Conservation (phyloP, 768 basidiomycete genomes). For the Cantharellus cinnabarinus region DNA sequence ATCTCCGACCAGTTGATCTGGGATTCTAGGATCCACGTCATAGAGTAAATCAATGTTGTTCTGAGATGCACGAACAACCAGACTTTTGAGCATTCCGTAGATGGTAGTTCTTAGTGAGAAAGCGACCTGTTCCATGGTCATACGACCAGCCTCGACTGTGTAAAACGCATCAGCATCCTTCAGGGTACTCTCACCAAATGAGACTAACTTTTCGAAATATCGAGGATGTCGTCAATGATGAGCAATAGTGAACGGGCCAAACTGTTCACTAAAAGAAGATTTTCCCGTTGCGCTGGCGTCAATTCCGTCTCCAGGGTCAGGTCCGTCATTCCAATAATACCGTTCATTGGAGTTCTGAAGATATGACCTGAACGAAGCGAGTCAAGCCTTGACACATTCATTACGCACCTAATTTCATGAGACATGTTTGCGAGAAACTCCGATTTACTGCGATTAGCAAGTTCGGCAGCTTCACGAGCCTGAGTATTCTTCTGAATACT, state of each 20-base stretch:
- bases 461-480: conserved; percentile 88
- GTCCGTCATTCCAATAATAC: conserved; percentile 99
- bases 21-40: conserved; percentile 86
- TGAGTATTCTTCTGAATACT: conserved; percentile 97
- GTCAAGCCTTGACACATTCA: not conserved
- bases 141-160: conserved; percentile 90
- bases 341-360: conserved; percentile 95
- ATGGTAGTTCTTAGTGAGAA: conserved; percentile 95
- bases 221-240: conserved; percentile 98
- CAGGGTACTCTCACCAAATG: conserved; percentile 3
- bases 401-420: conserved; percentile 76
- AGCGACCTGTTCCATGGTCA: conserved; percentile 99
- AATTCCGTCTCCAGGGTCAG: conserved; percentile 91
- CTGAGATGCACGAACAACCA: conserved; percentile 93
- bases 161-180: conserved; percentile 6
- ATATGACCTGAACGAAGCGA: not conserved
- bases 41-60: conserved; percentile 92
- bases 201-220: conserved; percentile 92
- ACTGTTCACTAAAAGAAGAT: conserved; percentile 84
- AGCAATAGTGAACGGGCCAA: conserved; percentile 79
- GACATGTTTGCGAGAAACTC: conserved; percentile 99
- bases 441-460: conserved; percentile 92
- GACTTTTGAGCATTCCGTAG: conserved; percentile 92
- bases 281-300: conserved; percentile 86
- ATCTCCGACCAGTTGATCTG: conserved; percentile 93